These are phyloP conservation scores for Xylaria acuta DNA, from an alignment of 495 filamentous ascomycete species.

Conservation along the genomic window DNA sequence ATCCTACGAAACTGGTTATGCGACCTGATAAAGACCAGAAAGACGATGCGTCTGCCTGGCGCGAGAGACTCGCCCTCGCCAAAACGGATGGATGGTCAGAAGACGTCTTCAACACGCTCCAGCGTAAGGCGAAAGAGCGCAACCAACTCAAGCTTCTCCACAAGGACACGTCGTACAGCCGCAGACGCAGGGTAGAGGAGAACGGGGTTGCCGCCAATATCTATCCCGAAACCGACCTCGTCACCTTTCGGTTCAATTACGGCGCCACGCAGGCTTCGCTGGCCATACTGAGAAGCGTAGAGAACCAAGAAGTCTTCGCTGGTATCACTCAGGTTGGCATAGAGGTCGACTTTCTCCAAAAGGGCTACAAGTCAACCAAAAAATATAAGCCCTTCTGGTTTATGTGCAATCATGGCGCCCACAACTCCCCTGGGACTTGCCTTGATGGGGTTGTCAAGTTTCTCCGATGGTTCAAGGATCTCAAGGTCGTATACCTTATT, in stretches of 20 bases:
- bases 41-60: constrained; percentile 14
- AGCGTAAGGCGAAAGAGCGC: background rate
- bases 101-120: background rate
- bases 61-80: constrained; percentile 1
- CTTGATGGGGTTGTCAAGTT: background rate
- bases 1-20: background rate
- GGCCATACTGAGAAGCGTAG: background rate
- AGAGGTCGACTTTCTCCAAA: background rate
- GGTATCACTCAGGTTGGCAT: constrained; percentile 15
- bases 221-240: background rate
- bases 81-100: background rate
- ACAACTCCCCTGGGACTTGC: background rate
- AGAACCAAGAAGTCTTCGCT: background rate
- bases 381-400: background rate
- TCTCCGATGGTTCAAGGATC: background rate
- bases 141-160: background rate
- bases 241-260: constrained; percentile 14
- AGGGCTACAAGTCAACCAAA: background rate
- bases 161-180: background rate
- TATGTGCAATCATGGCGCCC: background rate
- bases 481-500: background rate
- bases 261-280: background rate
- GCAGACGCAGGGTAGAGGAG: background rate
- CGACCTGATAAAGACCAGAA: background rate
- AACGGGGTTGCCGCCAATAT: background rate